Evolutionary conservation across 192 early-diverging fungal genomes (phyloP).

Genomic region (Coemansia sp.): DNA sequence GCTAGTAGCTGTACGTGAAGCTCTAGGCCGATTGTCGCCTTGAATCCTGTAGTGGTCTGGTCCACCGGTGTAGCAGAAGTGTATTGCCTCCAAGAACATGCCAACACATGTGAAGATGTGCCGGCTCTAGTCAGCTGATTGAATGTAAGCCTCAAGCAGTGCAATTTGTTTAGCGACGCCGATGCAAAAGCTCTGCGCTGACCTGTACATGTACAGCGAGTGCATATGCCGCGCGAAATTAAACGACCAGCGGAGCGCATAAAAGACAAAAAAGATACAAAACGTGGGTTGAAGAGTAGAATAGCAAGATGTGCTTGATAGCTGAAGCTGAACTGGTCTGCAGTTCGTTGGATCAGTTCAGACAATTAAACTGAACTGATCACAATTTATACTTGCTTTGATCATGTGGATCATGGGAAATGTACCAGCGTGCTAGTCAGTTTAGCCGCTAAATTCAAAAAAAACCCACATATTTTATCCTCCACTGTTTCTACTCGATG

Average conservation of each 20-base stretch:
- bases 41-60: constrained; percentile 38
- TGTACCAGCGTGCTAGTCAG: no score
- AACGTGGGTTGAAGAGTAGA: no score
- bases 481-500: neutral
- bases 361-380: no score
- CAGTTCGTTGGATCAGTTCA: no score
- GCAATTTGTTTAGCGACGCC: neutral
- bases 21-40: constrained; percentile 84
- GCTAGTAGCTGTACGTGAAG: constrained; percentile 82
- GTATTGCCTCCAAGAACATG: neutral
- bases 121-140: neutral
- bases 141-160: neutral
- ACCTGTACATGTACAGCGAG: neutral
- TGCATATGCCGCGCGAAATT: neutral
- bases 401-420: no score
- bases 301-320: no score
- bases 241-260: neutral
- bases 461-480: neutral
- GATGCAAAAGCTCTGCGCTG: neutral
- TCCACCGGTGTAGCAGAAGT: neutral
- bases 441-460: no score
- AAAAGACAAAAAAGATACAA: neutral
- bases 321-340: no score
- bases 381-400: no score
- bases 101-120: neutral